These are phyloP conservation scores for Colletotrichum orbiculare DNA, from an alignment of 2,329 filamentous ascomycete species.

Conservation along the genomic window DNA sequence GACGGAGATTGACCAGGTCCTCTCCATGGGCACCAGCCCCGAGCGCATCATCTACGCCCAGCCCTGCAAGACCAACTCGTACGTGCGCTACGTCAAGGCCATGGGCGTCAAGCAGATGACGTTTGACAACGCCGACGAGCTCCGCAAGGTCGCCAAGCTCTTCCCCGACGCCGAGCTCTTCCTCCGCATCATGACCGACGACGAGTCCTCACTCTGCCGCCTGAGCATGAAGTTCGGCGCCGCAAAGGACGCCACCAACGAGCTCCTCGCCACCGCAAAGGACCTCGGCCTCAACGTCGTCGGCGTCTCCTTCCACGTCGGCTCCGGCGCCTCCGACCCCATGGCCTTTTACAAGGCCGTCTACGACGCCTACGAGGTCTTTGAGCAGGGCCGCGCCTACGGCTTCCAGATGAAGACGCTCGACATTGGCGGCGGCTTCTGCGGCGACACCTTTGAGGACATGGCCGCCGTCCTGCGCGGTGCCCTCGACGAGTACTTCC, in stretches of 20 bases:
- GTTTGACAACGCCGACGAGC: conserved; percentile 97
- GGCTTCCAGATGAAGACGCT: conserved; percentile 88
- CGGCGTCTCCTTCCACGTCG: conserved; percentile 97
- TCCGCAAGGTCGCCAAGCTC: conserved; percentile 96
- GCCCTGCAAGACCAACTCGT: conserved; percentile 99
- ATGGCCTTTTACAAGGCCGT: conserved; percentile 91
- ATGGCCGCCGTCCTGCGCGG: conserved; percentile 85
- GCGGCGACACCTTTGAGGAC: conserved; percentile 87
- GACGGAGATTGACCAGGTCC: conserved; percentile 92
- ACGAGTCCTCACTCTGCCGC: conserved; percentile 92
- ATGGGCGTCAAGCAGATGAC: conserved; percentile 97
- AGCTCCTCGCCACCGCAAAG: conserved; percentile 82
- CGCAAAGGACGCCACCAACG: conserved; percentile 81
- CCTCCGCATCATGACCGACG: conserved; percentile 94
- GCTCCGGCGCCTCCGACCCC: conserved; percentile 95
- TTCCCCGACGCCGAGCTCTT: conserved; percentile 91
- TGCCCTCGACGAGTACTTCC: conserved; percentile 90
- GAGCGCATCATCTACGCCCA: conserved; percentile 98
- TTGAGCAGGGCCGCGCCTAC: conserved; percentile 81
- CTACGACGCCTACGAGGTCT: conserved; percentile 86
- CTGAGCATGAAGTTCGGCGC: conserved; percentile 98
- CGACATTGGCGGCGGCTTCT: conserved; percentile 95
- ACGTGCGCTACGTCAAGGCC: conserved; percentile 88
- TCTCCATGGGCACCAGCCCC: conserved; percentile 84
- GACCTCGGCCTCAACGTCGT: conserved; percentile 89